phyloP scores from a whole-genome alignment of 1,139 yeast species.

The Lodderomyces pseudojiufengensis region DNA sequence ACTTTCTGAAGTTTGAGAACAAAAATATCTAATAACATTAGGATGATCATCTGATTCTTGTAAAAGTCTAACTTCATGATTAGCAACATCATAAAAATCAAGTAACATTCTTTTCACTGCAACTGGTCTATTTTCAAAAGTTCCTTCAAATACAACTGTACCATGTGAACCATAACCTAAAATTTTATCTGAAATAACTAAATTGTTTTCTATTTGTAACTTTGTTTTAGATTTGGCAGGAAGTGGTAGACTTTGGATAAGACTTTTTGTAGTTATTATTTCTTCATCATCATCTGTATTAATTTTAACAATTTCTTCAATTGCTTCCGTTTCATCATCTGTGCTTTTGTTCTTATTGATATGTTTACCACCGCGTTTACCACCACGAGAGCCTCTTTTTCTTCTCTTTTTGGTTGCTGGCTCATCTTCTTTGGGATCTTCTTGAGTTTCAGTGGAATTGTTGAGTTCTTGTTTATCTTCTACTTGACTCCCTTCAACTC shows the following conservation, averaged over 20 bases:
- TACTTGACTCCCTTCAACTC: no score
- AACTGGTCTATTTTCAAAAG: slow-evolving; percentile 87
- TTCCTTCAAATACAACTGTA: slow-evolving; percentile 87
- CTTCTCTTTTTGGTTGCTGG: slow-evolving; percentile 44
- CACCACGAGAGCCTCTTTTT: slow-evolving; percentile 86
- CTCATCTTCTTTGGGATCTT: slow-evolving; percentile 6
- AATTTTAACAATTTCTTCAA: slow-evolving; percentile 13
- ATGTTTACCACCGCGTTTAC: slow-evolving; percentile 51
- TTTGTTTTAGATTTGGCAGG: slow-evolving; percentile 24
- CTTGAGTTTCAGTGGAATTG: slow-evolving; percentile 2
- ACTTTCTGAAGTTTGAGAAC: slow-evolving; percentile 70
- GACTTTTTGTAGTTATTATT: slow-evolving; percentile 27
- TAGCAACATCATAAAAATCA: slow-evolving; percentile 91
- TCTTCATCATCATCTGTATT: slow-evolving; percentile 17
- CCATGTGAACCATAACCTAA: slow-evolving; percentile 97
- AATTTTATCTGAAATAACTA: slow-evolving; percentile 66
- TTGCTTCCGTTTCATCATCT: slow-evolving; percentile 9
- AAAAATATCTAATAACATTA: slow-evolving; percentile 86
- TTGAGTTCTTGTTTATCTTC: slow-evolving; percentile 5
- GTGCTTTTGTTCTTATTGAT: slow-evolving; percentile 35
- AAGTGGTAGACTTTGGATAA: slow-evolving; percentile 21
- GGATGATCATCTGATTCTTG: slow-evolving; percentile 98
- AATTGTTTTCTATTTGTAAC: slow-evolving; percentile 48
- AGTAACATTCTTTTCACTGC: slow-evolving; percentile 93
- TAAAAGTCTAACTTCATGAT: slow-evolving; percentile 83